Percentiles rank a stretch among this genome's conserved stretches.
Evolutionary conservation across 495 filamentous ascomycete species (phyloP).

Genomic region (Aspergillus heteromorphus): DNA sequence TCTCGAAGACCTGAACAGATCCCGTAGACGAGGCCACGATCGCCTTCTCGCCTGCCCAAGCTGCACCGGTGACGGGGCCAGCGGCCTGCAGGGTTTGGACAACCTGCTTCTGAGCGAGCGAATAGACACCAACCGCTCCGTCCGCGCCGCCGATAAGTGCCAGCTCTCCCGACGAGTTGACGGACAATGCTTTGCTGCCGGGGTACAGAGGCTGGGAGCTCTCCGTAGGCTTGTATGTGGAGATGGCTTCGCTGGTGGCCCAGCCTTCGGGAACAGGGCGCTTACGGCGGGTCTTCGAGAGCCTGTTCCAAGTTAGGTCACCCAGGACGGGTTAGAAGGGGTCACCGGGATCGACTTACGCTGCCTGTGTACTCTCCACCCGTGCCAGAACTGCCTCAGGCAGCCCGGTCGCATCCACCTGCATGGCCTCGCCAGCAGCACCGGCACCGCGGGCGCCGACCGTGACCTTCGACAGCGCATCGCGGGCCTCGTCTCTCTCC

Average conservation of each 20-base stretch:
- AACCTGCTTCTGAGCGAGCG: conserved; percentile 63
- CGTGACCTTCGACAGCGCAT: conserved; percentile 82
- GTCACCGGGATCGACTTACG: conserved; percentile 45
- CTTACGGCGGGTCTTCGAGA: conserved; percentile 82
- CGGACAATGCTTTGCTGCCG: conserved; percentile 59
- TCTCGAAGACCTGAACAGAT: conserved; percentile 70
- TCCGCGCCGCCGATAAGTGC: conserved; percentile 76
- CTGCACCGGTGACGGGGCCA: conserved; percentile 69
- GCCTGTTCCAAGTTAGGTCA: conserved; percentile 43
- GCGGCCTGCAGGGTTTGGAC: conserved; percentile 59
- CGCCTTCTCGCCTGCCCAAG: conserved; percentile 68
- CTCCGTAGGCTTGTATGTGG: conserved; percentile 55
- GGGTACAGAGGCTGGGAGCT: conserved; percentile 59
- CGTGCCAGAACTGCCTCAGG: conserved; percentile 67
- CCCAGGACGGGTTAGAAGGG: not conserved
- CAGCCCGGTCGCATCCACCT: conserved; percentile 71
- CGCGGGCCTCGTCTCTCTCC: conserved; percentile 88
- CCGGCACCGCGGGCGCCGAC: conserved; percentile 54
- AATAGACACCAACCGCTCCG: conserved; percentile 74
- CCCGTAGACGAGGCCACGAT: conserved; percentile 73
- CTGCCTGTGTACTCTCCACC: conserved; percentile 70
- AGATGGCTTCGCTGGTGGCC: conserved; percentile 70
- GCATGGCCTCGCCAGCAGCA: conserved; percentile 73
- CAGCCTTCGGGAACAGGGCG: conserved; percentile 78
- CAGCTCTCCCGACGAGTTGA: conserved; percentile 60